phyloP scores from a whole-genome alignment of 1,139 yeast genomes.

The Trichomonascaceae sp. region DNA sequence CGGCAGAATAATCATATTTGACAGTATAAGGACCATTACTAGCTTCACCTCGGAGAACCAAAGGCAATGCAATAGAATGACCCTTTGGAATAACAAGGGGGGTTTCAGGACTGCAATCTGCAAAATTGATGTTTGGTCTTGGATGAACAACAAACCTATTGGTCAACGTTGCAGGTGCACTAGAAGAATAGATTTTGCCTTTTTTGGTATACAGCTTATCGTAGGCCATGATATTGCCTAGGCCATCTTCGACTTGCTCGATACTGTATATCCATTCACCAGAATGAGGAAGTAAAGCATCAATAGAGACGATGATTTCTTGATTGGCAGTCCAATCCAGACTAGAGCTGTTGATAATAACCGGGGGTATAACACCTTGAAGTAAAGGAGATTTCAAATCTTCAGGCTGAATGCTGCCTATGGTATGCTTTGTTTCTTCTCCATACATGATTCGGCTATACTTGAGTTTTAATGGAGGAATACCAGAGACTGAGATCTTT shows the following conservation, averaged over 20 bases:
- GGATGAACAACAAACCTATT: constrained; percentile 59
- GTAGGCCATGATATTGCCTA: constrained; percentile 64
- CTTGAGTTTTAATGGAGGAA: constrained; percentile 64
- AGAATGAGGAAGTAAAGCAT: constrained; percentile 41
- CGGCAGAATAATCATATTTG: constrained; percentile 19
- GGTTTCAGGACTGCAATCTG: constrained; percentile 30
- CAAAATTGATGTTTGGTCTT: constrained; percentile 46
- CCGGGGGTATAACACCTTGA: constrained; percentile 13
- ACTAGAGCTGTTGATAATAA: constrained; percentile 23
- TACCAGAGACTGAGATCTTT: constrained; percentile 59
- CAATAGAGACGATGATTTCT: constrained; percentile 45
- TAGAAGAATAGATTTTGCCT: neutral
- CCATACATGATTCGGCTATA: constrained; percentile 55
- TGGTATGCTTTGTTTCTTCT: constrained; percentile 36
- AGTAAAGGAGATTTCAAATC: constrained; percentile 37
- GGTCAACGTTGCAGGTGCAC: constrained; percentile 20
- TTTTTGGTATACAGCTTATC: constrained; percentile 25
- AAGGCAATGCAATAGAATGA: constrained; percentile 21
- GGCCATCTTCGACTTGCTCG: constrained; percentile 61
- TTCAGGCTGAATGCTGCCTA: constrained; percentile 46
- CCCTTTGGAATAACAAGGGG: constrained; percentile 33
- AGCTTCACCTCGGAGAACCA: constrained; percentile 21
- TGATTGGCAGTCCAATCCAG: constrained; percentile 50
- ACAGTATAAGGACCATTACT: constrained; percentile 32
- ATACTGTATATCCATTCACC: constrained; percentile 65